Evolutionary conservation across 192 early-diverging fungal species (phyloP), one percentile per base, ranked within the genome.

Genomic region (Podila verticillata): DNA sequence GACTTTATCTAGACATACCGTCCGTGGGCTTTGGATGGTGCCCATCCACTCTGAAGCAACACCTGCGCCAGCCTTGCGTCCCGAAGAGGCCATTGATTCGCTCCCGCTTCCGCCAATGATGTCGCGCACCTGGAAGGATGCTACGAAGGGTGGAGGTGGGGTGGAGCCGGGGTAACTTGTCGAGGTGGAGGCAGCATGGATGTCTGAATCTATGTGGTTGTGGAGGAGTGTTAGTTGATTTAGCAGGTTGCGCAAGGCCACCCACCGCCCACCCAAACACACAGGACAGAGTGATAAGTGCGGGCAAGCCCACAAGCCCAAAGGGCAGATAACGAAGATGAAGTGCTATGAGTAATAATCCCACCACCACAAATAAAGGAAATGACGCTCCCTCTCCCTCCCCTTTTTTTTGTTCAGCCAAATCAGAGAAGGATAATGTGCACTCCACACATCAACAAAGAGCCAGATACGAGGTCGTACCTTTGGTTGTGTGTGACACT

Each of bases 11-110:
- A 28, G 36, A 61, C 68, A 22, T 80, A 80, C 77, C 26, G 54
- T 34, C 36, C 77, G 57, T 30, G 77, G 77, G 35, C 63, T 80
- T 31, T 80, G 77, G 34, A 80, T 72, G 39, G 20, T 65, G 34
- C 66, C 70, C 65, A 80, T 64, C 77, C 77, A 80, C 12, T 80
- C 77, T 49, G 77, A 68, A 9, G 65, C 24, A 12, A 68, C 60
- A 13, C 44, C 39, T 31, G 70, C 30, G 51, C 31, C 54, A 31
- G 34, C 57, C 47, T 67, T 80, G 17, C 63, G 60, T 26, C 56
- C 20, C 0, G 61, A 28, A 17, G 22, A 28, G 10, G 59, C 32
- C 19, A 12, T 51, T 3, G 65, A 24, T 13, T 74, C 72, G 29
- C 59, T 63, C 5, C 59, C 47, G 6, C 64, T 60, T n/a, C 75